Conservation (phyloP, 495 filamentous ascomycete genomes). For the Massariosphaeria phaeospora region DNA sequence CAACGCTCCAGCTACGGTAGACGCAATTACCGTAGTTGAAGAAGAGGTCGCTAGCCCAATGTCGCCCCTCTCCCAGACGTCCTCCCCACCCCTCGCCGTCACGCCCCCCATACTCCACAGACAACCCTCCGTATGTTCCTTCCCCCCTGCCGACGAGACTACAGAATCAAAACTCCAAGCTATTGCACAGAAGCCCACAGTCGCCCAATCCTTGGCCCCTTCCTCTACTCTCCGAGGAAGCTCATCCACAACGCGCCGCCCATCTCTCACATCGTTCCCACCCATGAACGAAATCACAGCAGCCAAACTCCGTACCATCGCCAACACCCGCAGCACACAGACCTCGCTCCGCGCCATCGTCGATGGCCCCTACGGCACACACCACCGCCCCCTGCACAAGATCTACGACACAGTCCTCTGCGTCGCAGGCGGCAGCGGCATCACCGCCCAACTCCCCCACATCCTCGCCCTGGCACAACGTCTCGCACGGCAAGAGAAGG, state of each 20-base stretch:
- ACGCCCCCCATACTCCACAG: neutral
- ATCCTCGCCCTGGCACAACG: constrained; percentile 2
- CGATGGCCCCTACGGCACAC: constrained; percentile 22
- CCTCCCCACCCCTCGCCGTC: neutral
- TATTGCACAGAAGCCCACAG: neutral
- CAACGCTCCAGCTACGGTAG: neutral
- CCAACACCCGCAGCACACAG: neutral
- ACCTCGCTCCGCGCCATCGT: constrained; percentile 17
- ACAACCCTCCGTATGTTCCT: neutral
- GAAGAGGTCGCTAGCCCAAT: neutral
- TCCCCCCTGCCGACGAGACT: neutral
- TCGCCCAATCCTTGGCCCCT: neutral
- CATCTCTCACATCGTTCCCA: neutral
- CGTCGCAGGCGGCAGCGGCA: constrained; percentile 16
- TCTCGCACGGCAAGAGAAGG: neutral
- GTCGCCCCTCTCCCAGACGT: neutral
- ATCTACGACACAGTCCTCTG: constrained; percentile 19
- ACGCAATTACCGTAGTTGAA: neutral
- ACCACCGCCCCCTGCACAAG: constrained; percentile 13
- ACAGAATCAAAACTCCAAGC: neutral
- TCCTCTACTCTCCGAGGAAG: neutral
- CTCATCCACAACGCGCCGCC: neutral
- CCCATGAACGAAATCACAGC: neutral
- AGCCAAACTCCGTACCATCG: neutral
- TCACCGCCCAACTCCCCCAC: constrained; percentile 4